phyloP scores from a whole-genome alignment of 495 filamentous ascomycete genomes.

The Polyplosphaeria fusca region DNA sequence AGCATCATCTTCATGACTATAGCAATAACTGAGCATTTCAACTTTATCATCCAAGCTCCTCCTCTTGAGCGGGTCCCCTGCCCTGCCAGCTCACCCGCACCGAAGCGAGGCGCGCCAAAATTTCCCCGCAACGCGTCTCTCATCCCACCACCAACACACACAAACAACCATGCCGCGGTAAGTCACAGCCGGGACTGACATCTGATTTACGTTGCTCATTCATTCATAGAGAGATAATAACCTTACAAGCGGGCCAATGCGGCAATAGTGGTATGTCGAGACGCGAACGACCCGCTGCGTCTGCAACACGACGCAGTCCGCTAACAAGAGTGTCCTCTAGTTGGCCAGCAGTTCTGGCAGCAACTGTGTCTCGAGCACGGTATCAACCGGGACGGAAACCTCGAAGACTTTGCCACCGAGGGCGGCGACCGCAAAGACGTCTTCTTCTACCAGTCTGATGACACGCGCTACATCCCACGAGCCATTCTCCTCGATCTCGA shows the following conservation, averaged over 20 bases:
- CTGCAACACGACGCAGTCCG: no score
- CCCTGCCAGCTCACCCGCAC: no score
- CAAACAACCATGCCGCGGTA: conserved; percentile 36
- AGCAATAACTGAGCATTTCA: no score
- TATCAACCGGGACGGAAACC: conserved; percentile 93
- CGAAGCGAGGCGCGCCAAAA: conserved; percentile 7
- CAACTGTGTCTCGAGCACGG: conserved; percentile 96
- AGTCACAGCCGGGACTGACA: neutral
- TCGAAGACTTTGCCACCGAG: conserved; percentile 93
- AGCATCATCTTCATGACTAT: no score
- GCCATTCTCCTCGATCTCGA: conserved; percentile 95
- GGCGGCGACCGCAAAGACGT: conserved; percentile 98
- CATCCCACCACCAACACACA: conserved; percentile 9
- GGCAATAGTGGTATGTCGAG: conserved; percentile 87
- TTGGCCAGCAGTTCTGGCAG: conserved; percentile 95
- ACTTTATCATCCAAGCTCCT: no score
- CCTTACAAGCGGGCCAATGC: conserved; percentile 97
- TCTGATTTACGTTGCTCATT: conserved; percentile 12
- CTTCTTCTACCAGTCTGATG: conserved; percentile 98
- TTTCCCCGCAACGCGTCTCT: conserved; percentile 31
- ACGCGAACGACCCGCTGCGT: no score
- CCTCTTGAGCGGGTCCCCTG: no score
- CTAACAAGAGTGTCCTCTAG: conserved; percentile 45
- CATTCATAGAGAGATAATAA: conserved; percentile 85
- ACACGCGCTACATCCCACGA: conserved; percentile 95